Percentiles rank a stretch among this genome's conserved stretches.
phyloP scores from a whole-genome alignment of 2,329 filamentous ascomycete species.

The Rosellinia necatrix region DNA sequence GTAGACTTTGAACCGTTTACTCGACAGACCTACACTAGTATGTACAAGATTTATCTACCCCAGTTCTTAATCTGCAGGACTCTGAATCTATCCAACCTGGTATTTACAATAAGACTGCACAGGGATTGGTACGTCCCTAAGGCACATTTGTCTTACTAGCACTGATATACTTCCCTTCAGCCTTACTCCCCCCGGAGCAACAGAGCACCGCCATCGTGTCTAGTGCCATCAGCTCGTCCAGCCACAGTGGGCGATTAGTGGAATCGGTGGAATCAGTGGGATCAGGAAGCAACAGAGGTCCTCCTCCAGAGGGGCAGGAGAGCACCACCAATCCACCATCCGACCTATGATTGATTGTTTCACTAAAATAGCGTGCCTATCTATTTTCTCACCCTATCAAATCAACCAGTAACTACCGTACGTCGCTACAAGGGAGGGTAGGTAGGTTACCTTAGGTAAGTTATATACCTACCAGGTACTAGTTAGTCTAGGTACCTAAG shows the following conservation, averaged over 20 bases:
- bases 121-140: not conserved
- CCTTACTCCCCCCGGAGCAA: constrained; percentile 20
- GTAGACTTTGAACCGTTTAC: too few species aligned
- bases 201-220: constrained; percentile 18
- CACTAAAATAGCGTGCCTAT: constrained; percentile 1
- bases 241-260: constrained; percentile 19
- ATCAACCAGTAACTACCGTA: too few species aligned
- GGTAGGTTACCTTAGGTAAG: too few species aligned
- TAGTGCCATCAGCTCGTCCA: constrained; percentile 19
- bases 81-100: too few species aligned
- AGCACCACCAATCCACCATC: not conserved
- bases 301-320: not conserved
- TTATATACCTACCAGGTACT: not conserved
- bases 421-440: too few species aligned
- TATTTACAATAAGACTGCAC: too few species aligned
- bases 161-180: constrained; percentile 9
- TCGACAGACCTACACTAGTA: too few species aligned
- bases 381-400: constrained; percentile 19
- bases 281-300: constrained; percentile 1
- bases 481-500: not conserved
- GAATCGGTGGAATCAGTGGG: constrained; percentile 11
- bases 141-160: not conserved
- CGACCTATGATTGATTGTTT: constrained; percentile 12
- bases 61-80: too few species aligned
- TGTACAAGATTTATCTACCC: too few species aligned